A percentile compares a stretch with the other conserved stretches of the same genome.
Evolutionary conservation across 2,329 filamentous ascomycete genomes (phyloP).

Genomic region (Cordyceps fumosorosea): DNA sequence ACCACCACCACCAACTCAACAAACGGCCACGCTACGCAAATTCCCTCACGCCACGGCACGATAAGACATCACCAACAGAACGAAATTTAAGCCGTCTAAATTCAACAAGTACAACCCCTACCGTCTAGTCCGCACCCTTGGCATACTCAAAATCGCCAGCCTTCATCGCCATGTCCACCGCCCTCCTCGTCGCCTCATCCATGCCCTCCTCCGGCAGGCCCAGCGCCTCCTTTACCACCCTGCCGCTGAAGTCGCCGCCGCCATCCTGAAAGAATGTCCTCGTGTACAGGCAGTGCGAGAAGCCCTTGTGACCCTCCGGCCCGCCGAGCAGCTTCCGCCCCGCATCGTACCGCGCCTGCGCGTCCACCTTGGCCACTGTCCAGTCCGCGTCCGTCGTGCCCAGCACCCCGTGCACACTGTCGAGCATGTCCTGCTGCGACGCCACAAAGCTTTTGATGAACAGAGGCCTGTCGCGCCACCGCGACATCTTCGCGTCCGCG

Average conservation of each 20-base stretch:
- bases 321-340: constrained; percentile 36
- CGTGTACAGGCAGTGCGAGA: constrained; percentile 46
- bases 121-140: not conserved
- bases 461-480: constrained; percentile 38
- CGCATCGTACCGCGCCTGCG: constrained; percentile 38
- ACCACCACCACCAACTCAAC: not conserved
- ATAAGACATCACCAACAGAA: not conserved
- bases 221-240: constrained; percentile 44
- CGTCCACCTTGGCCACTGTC: constrained; percentile 44
- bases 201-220: constrained; percentile 52
- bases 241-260: constrained; percentile 35
- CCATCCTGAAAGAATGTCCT: constrained; percentile 43
- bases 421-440: constrained; percentile 59
- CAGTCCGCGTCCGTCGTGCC: constrained; percentile 54
- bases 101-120: not conserved
- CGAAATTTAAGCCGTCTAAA: not conserved
- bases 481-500: constrained; percentile 30
- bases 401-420: constrained; percentile 51
- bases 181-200: constrained; percentile 47
- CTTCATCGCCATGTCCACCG: constrained; percentile 33
- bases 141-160: not conserved
- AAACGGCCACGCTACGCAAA: not conserved
- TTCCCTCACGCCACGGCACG: not conserved
- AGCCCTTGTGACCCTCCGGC: constrained; percentile 33
- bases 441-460: constrained; percentile 51